Percentiles rank a stretch among this genome's conserved stretches.
These are phyloP conservation scores for Phoenix roebelenii DNA, from an alignment of 176 grass and related monocot genomes.

Conservation along the genomic window DNA sequence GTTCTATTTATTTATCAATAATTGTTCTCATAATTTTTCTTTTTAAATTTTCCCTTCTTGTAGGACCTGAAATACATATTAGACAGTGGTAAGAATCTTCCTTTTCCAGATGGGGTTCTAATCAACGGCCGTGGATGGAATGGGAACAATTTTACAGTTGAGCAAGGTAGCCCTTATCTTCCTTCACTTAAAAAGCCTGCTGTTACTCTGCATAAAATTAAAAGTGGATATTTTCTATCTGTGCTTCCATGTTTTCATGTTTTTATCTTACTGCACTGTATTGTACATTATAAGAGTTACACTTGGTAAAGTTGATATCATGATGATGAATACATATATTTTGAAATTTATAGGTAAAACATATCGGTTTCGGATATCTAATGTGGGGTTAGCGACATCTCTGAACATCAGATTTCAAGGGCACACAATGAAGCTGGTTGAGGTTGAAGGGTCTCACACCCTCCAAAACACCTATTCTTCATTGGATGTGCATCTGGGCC, in stretches of 20 bases:
- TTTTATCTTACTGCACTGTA: too few relatives aligned
- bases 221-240: too few relatives aligned
- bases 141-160: conserved; percentile 58
- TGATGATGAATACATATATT: neutral
- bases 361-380: conserved; percentile 71
- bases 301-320: too few relatives aligned
- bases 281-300: too few relatives aligned
- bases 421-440: conserved; percentile 72
- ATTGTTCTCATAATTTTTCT: too few relatives aligned
- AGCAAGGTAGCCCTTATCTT: conserved; percentile 27
- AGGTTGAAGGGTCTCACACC: conserved; percentile 82
- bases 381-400: conserved; percentile 63
- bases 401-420: conserved; percentile 83
- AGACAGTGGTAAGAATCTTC: conserved; percentile 49
- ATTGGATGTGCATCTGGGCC: conserved; percentile 75
- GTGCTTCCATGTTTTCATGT: too few relatives aligned
- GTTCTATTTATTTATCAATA: too few relatives aligned
- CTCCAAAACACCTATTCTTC: conserved; percentile 67
- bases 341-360: conserved; percentile 35
- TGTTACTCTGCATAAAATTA: too few relatives aligned
- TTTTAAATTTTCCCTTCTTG: neutral
- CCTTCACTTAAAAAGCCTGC: too few relatives aligned
- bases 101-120: conserved; percentile 54
- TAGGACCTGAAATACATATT: conserved; percentile 56
- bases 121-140: conserved; percentile 54